Base-by-base conservation (phyloP, 2,329 filamentous ascomycete species). In the Cytospora piceicola region DNA sequence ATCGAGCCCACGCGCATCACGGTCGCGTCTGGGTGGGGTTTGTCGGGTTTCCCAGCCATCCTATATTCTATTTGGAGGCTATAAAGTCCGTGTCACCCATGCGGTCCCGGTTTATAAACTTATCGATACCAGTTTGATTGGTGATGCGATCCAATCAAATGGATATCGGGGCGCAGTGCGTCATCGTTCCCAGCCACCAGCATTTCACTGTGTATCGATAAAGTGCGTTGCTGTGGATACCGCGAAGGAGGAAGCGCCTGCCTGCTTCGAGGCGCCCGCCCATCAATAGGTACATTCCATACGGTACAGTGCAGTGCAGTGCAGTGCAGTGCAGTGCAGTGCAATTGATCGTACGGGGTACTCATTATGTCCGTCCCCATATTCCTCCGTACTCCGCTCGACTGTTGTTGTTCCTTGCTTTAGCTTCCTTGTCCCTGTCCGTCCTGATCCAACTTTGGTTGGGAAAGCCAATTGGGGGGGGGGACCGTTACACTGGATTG, bases 161-260 rank as follows among this genome's bases (percentile, higher is more conserved):
- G 15, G 29, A 15, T 14, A 15, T 42, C 30, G 34, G 29, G 36
- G 32, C 49, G 29, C 29, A 24, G 24, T 55, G 29, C 42, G 55
- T 53, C 61, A 54, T 63, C 22, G 2, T 56, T 64, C 57, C 65
- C 61, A 64, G 61, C 61, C 61, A 58, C 57, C 32, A 30, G 29
- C 49, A 59, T 64, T 64, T n/a, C n/a, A n/a, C n/a, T n/a, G n/a
- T n/a, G n/a, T 64, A 56, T 64, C 49, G 32, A 57, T 57, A 54
- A 54, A 22, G 30, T 27, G 49, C 57, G 63, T 64, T 64, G 57
- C 63, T 64, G 63, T 64, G 63, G 63, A 64, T 42, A 64, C 63
- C 27, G 29, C 14, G 34, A 36, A 36, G 34, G 34, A 36, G 12
- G 34, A 36, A 12, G 34, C 7, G 42, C 36, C 36, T 39, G 36